Conservation (phyloP, 2,329 filamentous ascomycete species). For the Stenocarpella maydis region DNA sequence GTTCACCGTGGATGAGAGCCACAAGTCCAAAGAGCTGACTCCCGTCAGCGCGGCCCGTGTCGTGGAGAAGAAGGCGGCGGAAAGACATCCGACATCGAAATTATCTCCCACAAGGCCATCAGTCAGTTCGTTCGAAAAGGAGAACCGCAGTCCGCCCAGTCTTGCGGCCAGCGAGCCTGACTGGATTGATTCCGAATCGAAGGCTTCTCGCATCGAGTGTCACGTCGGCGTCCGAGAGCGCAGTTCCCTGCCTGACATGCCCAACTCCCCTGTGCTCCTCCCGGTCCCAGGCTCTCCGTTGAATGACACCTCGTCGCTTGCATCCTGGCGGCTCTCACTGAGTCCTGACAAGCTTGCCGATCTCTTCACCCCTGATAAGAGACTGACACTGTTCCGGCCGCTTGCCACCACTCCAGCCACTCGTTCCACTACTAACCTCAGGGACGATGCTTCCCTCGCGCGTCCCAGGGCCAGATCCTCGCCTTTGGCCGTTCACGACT, state of each 20-base stretch:
- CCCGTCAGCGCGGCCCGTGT: background rate
- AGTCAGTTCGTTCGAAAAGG: conserved; percentile 2
- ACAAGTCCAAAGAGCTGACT: background rate
- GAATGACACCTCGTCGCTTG: conserved; percentile 36
- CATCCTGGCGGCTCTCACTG: conserved; percentile 37
- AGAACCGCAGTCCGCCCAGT: background rate
- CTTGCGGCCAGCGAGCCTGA: conserved; percentile 10
- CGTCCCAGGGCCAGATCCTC: conserved; percentile 28
- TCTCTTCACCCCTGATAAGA: conserved; percentile 5
- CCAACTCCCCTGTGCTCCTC: conserved; percentile 31
- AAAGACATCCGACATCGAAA: conserved; percentile 2
- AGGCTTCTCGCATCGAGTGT: background rate
- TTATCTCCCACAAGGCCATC: background rate
- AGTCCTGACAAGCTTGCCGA: conserved; percentile 27
- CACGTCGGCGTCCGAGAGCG: conserved; percentile 33
- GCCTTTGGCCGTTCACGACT: background rate
- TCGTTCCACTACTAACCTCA: background rate
- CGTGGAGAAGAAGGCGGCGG: conserved; percentile 21
- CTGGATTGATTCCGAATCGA: conserved; percentile 11
- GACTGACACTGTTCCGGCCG: background rate
- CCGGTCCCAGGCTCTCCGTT: conserved; percentile 11
- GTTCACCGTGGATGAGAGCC: conserved; percentile 47
- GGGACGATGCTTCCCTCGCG: background rate
- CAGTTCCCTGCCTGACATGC: conserved; percentile 34
- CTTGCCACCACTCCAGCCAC: conserved; percentile 21